These are phyloP conservation scores for Pseudocercospora musae DNA, from an alignment of 2,329 filamentous ascomycete species.

Conservation along the genomic window DNA sequence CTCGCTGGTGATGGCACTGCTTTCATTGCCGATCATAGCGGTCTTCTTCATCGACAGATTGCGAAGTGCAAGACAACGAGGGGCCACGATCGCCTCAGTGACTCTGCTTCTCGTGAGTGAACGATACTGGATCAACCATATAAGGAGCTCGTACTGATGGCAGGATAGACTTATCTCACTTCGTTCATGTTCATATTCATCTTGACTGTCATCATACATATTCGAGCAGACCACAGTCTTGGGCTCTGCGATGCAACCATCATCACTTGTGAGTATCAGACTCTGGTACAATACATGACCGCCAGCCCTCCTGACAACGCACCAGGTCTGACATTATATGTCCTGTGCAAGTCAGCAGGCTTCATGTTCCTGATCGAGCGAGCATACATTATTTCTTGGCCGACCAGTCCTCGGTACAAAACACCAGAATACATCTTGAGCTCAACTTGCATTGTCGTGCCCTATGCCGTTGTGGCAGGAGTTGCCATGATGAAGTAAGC, in stretches of 20 bases:
- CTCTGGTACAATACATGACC: neutral
- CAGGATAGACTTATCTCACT: slow-evolving; percentile 15
- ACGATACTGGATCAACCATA: neutral
- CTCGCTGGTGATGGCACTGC: slow-evolving; percentile 11
- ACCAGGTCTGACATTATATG: slow-evolving; percentile 20
- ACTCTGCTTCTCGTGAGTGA: slow-evolving; percentile 15
- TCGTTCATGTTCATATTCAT: slow-evolving; percentile 23
- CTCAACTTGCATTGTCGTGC: slow-evolving; percentile 15
- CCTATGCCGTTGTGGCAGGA: slow-evolving; percentile 13
- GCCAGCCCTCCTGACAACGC: neutral
- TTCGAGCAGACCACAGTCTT: slow-evolving; percentile 9
- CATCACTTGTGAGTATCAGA: slow-evolving; percentile 10
- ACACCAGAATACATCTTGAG: slow-evolving; percentile 20
- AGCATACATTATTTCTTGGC: slow-evolving; percentile 25
- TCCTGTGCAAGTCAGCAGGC: slow-evolving; percentile 15
- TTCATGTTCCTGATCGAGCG: slow-evolving; percentile 24
- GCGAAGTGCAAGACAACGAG: slow-evolving; percentile 9
- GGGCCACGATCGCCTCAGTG: slow-evolving; percentile 16
- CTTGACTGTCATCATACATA: slow-evolving; percentile 19
- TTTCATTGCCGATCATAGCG: slow-evolving; percentile 15
- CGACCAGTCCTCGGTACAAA: slow-evolving; percentile 15
- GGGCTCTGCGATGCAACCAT: slow-evolving; percentile 17
- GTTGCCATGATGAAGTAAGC: slow-evolving; percentile 20
- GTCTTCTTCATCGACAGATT: slow-evolving; percentile 16
- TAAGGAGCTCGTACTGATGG: neutral